Evolutionary conservation across 1,139 yeast genomes (phyloP).

Genomic region (Suhomyces choctaworum): DNA sequence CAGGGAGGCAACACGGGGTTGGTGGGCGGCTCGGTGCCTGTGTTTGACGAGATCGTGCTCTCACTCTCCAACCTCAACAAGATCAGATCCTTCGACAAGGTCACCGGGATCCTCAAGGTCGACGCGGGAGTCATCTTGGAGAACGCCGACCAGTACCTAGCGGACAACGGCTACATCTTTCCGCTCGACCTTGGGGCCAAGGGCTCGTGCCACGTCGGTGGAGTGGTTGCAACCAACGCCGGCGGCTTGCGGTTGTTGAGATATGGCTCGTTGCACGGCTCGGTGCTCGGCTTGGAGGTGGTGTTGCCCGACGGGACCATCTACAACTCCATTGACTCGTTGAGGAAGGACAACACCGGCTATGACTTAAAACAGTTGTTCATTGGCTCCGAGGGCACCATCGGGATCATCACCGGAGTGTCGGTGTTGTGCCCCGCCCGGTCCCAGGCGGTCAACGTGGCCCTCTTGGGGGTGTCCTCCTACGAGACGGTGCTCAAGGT

Average conservation of each 20-base stretch:
- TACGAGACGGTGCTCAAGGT: slow-evolving; percentile 83
- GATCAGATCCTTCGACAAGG: slow-evolving; percentile 76
- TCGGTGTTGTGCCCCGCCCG: slow-evolving; percentile 91
- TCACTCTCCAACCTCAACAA: slow-evolving; percentile 72
- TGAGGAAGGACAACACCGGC: slow-evolving; percentile 93
- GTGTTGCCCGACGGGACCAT: slow-evolving; percentile 89
- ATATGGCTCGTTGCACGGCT: slow-evolving; percentile 91
- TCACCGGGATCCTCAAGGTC: slow-evolving; percentile 81
- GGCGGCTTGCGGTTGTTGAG: slow-evolving; percentile 89
- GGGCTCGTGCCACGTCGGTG: slow-evolving; percentile 96
- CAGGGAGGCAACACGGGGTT: slow-evolving; percentile 98
- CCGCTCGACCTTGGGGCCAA: slow-evolving; percentile 96
- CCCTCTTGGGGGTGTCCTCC: slow-evolving; percentile 78
- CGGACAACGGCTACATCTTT: slow-evolving; percentile 83
- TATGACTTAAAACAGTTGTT: slow-evolving; percentile 88
- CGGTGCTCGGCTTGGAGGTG: slow-evolving; percentile 87
- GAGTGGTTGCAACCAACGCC: slow-evolving; percentile 93
- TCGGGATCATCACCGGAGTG: slow-evolving; percentile 88
- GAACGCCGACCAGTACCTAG: slow-evolving; percentile 75
- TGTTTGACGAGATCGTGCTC: slow-evolving; percentile 85
- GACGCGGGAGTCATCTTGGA: slow-evolving; percentile 93
- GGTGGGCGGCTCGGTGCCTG: slow-evolving; percentile 93
- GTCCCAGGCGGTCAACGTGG: slow-evolving; percentile 84
- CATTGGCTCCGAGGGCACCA: slow-evolving; percentile 91
- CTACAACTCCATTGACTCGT: slow-evolving; percentile 73